These are phyloP conservation scores for Claviceps cyperi DNA, from an alignment of 2,329 filamentous ascomycete species.

Conservation along the genomic window DNA sequence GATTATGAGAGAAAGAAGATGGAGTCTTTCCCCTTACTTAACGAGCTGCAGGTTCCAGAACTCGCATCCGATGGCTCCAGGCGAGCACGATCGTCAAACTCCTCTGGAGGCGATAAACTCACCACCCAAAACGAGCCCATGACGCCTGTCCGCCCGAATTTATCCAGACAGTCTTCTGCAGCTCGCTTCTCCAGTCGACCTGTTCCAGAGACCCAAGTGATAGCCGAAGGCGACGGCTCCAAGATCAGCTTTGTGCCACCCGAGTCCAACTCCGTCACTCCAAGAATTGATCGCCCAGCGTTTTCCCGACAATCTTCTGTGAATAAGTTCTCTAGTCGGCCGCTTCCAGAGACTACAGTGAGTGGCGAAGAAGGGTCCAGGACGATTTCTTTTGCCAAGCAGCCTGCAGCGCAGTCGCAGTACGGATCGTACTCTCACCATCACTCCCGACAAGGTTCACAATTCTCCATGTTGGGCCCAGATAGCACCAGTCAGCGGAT, in stretches of 20 bases:
- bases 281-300: constrained; percentile 21
- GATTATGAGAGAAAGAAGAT: not conserved
- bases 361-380: constrained; percentile 38
- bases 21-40: constrained; percentile 13
- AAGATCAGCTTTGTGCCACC: constrained; percentile 53
- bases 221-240: constrained; percentile 42
- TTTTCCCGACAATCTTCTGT: constrained; percentile 32
- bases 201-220: constrained; percentile 54
- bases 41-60: constrained; percentile 7
- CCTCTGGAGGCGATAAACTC: constrained; percentile 8
- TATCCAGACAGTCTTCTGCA: constrained; percentile 37
- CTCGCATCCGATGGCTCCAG: constrained; percentile 4
- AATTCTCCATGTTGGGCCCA: constrained; percentile 15
- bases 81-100: constrained; percentile 13
- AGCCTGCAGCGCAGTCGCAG: constrained; percentile 9
- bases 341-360: constrained; percentile 45
- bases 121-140: constrained; percentile 9
- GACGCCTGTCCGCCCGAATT: constrained; percentile 26
- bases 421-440: constrained; percentile 8
- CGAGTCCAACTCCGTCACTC: constrained; percentile 10
- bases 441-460: constrained; percentile 22
- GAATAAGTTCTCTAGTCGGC: constrained; percentile 46
- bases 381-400: constrained; percentile 48
- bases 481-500: constrained; percentile 28
- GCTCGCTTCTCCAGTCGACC: constrained; percentile 58